These are phyloP conservation scores for Alisma plantagoaquatica DNA, from an alignment of 106 monocot species.

Conservation along the genomic window DNA sequence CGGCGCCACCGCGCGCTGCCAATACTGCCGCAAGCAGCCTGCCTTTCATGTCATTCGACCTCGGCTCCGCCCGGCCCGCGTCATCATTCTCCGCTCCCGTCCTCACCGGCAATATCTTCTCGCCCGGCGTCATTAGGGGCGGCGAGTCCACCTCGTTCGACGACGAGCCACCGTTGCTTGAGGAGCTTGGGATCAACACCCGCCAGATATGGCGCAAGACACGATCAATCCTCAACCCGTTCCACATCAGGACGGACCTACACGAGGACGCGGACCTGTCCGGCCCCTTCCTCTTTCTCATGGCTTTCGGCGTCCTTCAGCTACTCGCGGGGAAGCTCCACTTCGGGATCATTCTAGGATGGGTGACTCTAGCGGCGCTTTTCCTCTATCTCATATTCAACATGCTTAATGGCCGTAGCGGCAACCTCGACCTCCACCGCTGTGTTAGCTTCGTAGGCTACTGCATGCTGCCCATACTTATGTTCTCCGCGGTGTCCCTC, in stretches of 20 bases:
- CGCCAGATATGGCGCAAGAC: slow-evolving; percentile 99
- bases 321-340: slow-evolving; percentile 93
- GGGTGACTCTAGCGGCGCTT: slow-evolving; percentile 73
- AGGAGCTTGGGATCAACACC: slow-evolving; percentile 98
- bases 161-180: slow-evolving; percentile 87
- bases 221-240: slow-evolving; percentile 69
- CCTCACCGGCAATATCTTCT: slow-evolving; percentile 7
- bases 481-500: slow-evolving; percentile 81
- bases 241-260: slow-evolving; percentile 50
- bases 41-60: slow-evolving; percentile 96
- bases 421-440: slow-evolving; percentile 82
- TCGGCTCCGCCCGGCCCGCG: slow-evolving; percentile 37
- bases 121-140: not conserved
- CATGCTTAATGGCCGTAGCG: slow-evolving; percentile 83
- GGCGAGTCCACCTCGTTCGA: slow-evolving; percentile 45
- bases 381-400: slow-evolving; percentile 93
- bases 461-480: slow-evolving; percentile 86
- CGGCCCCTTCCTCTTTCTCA: slow-evolving; percentile 79
- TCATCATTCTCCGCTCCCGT: slow-evolving; percentile 17
- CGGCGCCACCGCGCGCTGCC: slow-evolving; percentile 19
- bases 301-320: slow-evolving; percentile 96
- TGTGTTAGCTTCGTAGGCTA: slow-evolving; percentile 89
- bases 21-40: slow-evolving; percentile 28
- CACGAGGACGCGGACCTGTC: slow-evolving; percentile 96
- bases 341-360: slow-evolving; percentile 92